Evolutionary conservation across 768 basidiomycete genomes (phyloP).

Genomic region (Leccinellum luteum): DNA sequence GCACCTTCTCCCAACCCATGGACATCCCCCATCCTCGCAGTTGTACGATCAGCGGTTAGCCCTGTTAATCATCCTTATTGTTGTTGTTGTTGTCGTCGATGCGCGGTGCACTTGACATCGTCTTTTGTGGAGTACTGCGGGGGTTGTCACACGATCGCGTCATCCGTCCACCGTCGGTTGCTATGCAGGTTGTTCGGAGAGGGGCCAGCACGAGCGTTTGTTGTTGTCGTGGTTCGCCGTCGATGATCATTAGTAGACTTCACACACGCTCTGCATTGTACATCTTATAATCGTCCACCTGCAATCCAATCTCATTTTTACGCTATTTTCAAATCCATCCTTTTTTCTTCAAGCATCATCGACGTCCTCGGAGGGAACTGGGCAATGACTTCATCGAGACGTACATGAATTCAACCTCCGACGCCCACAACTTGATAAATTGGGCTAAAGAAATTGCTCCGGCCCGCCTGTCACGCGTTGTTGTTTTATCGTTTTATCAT

Average conservation of each 20-base stretch:
- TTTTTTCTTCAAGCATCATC: neutral
- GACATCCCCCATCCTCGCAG: conserved; percentile 15
- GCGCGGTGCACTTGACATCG: neutral
- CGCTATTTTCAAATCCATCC: conserved; percentile 1
- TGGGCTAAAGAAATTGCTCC: neutral
- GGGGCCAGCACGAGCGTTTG: conserved; percentile 3
- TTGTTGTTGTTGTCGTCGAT: conserved; percentile 5
- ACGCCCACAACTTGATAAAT: neutral
- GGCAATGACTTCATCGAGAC: conserved; percentile 25
- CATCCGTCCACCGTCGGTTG: conserved; percentile 13
- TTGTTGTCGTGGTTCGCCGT: neutral
- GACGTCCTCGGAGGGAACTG: conserved; percentile 13
- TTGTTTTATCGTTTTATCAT: conserved; percentile 5
- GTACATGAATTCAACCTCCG: conserved; percentile 9
- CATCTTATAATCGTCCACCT: conserved; percentile 7
- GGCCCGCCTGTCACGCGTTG: neutral
- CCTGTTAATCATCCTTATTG: conserved; percentile 5
- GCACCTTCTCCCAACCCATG: conserved; percentile 7
- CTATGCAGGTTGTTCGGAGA: conserved; percentile 25
- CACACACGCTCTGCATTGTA: conserved; percentile 29
- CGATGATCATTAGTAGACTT: conserved; percentile 19
- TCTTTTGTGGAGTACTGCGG: conserved; percentile 10
- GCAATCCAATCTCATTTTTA: conserved; percentile 1
- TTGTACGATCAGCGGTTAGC: conserved; percentile 27
- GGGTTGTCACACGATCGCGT: neutral